phyloP scores from a whole-genome alignment of 441 rosid genomes.

The Populus hybrid region DNA sequence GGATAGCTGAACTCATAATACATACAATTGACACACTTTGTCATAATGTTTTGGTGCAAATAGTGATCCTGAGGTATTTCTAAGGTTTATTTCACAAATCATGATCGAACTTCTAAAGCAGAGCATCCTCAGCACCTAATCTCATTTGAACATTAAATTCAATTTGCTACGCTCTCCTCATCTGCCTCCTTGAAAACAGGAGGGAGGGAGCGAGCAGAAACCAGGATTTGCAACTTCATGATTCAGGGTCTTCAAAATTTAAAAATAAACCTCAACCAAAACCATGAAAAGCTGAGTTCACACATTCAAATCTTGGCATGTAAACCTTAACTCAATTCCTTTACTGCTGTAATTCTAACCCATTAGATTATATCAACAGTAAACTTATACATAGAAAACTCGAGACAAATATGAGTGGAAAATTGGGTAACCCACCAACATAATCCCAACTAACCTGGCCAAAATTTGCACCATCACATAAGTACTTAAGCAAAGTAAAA shows the following conservation, averaged over 20 bases:
- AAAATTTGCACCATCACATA: constrained; percentile 11
- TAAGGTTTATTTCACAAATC: not conserved
- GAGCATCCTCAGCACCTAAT: not conserved
- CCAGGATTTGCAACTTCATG: not conserved
- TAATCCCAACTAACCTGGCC: constrained; percentile 12
- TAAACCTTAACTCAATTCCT: not conserved
- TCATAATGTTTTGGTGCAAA: not conserved
- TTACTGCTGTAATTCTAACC: not conserved
- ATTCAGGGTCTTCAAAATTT: not conserved
- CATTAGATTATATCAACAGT: constrained; percentile 7
- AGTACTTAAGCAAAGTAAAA: constrained; percentile 20
- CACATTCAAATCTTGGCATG: not conserved
- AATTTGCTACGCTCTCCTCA: not conserved
- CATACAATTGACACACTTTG: no score
- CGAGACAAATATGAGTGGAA: constrained; percentile 3
- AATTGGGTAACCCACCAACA: constrained; percentile 21
- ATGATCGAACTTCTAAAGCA: not conserved
- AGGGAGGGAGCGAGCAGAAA: not conserved
- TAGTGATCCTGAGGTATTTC: not conserved
- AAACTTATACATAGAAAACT: constrained; percentile 11
- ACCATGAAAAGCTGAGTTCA: not conserved
- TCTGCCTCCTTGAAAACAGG: not conserved
- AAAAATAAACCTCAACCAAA: constrained; percentile 5
- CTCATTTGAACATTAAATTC: not conserved
- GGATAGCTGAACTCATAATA: no score